A percentile compares a stretch with the other conserved stretches of the same genome.
Evolutionary conservation across 306 rosid species (phyloP).

Genomic region (Ochetophila trinervis): DNA sequence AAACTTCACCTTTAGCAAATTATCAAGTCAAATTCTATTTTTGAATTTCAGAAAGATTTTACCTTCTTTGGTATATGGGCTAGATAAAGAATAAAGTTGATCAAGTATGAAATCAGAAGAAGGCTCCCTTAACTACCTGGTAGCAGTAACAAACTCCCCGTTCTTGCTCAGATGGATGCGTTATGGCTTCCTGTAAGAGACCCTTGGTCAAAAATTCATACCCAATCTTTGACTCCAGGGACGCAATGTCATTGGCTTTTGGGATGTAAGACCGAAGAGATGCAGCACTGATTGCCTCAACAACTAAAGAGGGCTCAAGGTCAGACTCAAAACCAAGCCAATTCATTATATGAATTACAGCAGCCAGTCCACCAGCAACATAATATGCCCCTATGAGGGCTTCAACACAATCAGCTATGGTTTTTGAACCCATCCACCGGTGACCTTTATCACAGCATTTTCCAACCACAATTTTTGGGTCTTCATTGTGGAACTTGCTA

Average conservation of each 20-base stretch:
- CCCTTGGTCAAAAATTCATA: conserved; percentile 77
- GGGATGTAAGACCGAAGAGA: conserved; percentile 53
- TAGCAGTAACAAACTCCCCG: conserved; percentile 61
- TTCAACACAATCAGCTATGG: conserved; percentile 89
- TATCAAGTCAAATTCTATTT: not conserved
- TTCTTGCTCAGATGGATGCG: conserved; percentile 66
- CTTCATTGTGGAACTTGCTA: conserved; percentile 60
- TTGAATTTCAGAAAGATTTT: not conserved
- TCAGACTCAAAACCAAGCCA: conserved; percentile 77
- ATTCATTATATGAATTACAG: conserved; percentile 75
- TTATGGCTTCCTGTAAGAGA: conserved; percentile 75
- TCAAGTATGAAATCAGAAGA: not conserved
- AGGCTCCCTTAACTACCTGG: conserved; percentile 46
- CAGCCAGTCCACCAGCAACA: conserved; percentile 72
- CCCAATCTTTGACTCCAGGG: conserved; percentile 65
- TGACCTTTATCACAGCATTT: conserved; percentile 86
- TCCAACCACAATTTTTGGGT: conserved; percentile 66
- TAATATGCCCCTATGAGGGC: conserved; percentile 90
- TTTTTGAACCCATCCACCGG: conserved; percentile 87
- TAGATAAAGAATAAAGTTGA: conserved; percentile 3
- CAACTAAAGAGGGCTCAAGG: conserved; percentile 63
- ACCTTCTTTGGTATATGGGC: not conserved
- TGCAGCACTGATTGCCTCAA: conserved; percentile 59
- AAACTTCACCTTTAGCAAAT: not conserved
- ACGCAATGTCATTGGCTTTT: conserved; percentile 49